phyloP scores from a whole-genome alignment of 805 yeast genomes.

The Saccharomycopsis amapae region DNA sequence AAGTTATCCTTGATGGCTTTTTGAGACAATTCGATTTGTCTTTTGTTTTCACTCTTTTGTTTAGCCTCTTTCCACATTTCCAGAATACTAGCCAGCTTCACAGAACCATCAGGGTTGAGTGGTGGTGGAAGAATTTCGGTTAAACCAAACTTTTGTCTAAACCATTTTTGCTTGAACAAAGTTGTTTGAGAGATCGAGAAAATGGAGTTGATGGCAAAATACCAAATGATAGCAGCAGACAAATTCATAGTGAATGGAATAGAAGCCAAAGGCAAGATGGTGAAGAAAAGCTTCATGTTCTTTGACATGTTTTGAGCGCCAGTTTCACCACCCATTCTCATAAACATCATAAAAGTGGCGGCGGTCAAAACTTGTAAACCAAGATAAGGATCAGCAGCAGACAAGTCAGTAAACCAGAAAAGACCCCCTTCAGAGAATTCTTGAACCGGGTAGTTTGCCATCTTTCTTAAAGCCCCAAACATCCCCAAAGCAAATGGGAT shows the following conservation, averaged over 20 bases:
- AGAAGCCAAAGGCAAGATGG: constrained; percentile 70
- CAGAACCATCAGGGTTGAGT: constrained; percentile 25
- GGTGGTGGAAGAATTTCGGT: constrained; percentile 52
- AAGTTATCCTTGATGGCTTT: constrained; percentile 2
- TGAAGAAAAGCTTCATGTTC: constrained; percentile 59
- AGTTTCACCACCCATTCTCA: constrained; percentile 85
- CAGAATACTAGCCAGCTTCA: constrained; percentile 28
- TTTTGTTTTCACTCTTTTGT: constrained; percentile 29
- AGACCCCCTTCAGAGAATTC: constrained; percentile 74
- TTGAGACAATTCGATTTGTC: constrained; percentile 1
- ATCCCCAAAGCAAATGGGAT: constrained; percentile 84
- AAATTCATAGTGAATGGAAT: constrained; percentile 84
- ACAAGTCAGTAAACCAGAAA: constrained; percentile 77
- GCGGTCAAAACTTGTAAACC: constrained; percentile 86
- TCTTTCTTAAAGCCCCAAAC: constrained; percentile 76
- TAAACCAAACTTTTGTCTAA: constrained; percentile 52
- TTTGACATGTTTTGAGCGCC: constrained; percentile 67
- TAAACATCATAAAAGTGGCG: constrained; percentile 61
- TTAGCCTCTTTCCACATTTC: constrained; percentile 35
- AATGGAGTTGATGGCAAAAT: constrained; percentile 75
- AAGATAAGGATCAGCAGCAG: constrained; percentile 82
- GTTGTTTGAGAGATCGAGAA: constrained; percentile 68
- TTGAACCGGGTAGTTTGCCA: constrained; percentile 78
- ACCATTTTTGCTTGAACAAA: constrained; percentile 48
- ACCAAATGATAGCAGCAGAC: constrained; percentile 78